phyloP scores from a whole-genome alignment of 257 asterid species.

The Eucommia ulmoides region DNA sequence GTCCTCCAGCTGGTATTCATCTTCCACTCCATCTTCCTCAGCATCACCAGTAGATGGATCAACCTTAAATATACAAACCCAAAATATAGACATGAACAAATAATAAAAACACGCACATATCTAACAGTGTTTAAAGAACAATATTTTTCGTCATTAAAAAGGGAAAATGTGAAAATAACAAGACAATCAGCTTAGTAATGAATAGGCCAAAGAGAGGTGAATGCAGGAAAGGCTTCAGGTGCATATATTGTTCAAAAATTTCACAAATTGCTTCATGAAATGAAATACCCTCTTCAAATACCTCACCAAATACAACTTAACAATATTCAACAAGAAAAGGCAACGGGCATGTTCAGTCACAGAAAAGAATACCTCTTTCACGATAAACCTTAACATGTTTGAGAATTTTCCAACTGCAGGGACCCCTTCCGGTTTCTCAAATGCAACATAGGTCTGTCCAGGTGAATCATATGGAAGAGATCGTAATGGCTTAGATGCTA shows the following conservation, averaged over 20 bases:
- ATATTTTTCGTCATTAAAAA: too few relatives aligned
- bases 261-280: too few relatives aligned
- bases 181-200: too few relatives aligned
- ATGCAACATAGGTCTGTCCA: conserved; percentile 85
- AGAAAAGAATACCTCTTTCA: conserved; percentile 63
- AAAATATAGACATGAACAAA: neutral
- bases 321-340: neutral
- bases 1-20: conserved; percentile 95
- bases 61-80: conserved; percentile 37
- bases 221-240: too few relatives aligned
- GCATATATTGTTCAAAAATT: too few relatives aligned
- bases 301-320: too few relatives aligned
- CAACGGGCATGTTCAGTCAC: neutral
- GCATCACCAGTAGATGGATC: conserved; percentile 94
- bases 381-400: conserved; percentile 67
- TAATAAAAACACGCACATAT: too few relatives aligned
- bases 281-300: too few relatives aligned
- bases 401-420: conserved; percentile 91
- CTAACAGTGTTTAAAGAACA: too few relatives aligned
- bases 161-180: too few relatives aligned
- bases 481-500: conserved; percentile 63
- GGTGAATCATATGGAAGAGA: conserved; percentile 90
- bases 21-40: conserved; percentile 98
- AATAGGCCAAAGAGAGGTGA: too few relatives aligned
- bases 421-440: conserved; percentile 88